phyloP scores from a whole-genome alignment of 768 basidiomycete species.

The Zangia roseola region DNA sequence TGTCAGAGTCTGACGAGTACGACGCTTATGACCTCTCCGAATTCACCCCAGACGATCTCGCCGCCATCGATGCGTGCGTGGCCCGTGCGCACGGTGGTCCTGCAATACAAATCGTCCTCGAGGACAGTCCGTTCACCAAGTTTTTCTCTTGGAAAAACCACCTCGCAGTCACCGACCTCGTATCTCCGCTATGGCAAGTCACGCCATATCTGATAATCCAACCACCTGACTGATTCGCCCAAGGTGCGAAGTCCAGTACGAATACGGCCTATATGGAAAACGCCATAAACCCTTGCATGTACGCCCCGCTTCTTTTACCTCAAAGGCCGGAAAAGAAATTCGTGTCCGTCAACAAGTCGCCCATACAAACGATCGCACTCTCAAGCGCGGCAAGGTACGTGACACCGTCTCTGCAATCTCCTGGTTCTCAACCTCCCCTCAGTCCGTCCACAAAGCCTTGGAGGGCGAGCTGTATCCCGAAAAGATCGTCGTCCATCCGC shows the following conservation, averaged over 20 bases:
- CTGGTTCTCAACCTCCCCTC: not conserved
- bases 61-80: conserved; percentile 30
- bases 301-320: conserved; percentile 57
- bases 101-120: conserved; percentile 32
- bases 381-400: conserved; percentile 55
- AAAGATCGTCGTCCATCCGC: conserved; percentile 49
- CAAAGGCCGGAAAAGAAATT: conserved; percentile 61
- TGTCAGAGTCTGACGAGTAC: conserved; percentile 39
- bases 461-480: conserved; percentile 70
- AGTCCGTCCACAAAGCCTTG: conserved; percentile 76
- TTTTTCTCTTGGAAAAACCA: conserved; percentile 44
- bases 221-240: conserved; percentile 4
- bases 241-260: conserved; percentile 81
- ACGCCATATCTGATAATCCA: not conserved
- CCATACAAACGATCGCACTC: conserved; percentile 49
- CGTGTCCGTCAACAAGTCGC: conserved; percentile 51
- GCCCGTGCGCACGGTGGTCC: conserved; percentile 26
- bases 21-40: conserved; percentile 51
- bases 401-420: not conserved
- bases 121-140: conserved; percentile 37
- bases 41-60: conserved; percentile 59
- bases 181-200: conserved; percentile 58
- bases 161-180: conserved; percentile 64
- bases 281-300: conserved; percentile 46
- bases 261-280: conserved; percentile 67